A percentile compares a stretch with the other conserved stretches of the same genome.
phyloP scores from a whole-genome alignment of 768 basidiomycete species.

The Sporobolomyces pararoseus region DNA sequence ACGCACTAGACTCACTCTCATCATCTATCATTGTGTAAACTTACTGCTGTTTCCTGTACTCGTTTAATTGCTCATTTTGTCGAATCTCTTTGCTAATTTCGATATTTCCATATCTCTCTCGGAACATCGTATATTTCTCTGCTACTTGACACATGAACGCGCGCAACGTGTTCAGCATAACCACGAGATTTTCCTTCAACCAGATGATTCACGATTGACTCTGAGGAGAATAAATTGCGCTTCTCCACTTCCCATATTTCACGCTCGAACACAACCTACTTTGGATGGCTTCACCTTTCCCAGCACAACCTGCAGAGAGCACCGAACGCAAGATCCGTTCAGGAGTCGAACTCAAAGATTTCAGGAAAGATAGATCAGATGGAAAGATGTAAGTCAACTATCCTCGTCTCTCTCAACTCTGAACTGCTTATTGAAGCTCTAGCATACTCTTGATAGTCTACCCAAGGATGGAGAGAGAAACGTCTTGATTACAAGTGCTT shows the following conservation, averaged over 20 bases:
- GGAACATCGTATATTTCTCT: too few species aligned
- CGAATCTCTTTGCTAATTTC: not conserved
- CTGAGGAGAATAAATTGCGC: too few species aligned
- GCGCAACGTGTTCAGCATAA: too few species aligned
- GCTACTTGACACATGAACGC: too few species aligned
- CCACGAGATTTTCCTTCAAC: too few species aligned
- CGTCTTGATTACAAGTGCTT: constrained; percentile 84
- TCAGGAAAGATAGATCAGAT: constrained; percentile 21
- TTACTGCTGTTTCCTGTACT: not conserved
- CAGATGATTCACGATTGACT: too few species aligned
- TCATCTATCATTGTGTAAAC: not conserved
- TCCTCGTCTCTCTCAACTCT: not conserved
- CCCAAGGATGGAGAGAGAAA: constrained; percentile 85
- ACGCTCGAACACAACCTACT: too few species aligned
- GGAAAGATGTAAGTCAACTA: constrained; percentile 40
- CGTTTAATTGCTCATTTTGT: not conserved
- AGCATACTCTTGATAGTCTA: constrained; percentile 56
- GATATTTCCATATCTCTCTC: too few species aligned
- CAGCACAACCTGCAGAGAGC: constrained; percentile 5
- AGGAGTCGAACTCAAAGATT: constrained; percentile 34
- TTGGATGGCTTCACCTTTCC: constrained; percentile 41
- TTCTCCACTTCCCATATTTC: too few species aligned
- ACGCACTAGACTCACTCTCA: too few species aligned
- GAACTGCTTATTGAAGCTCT: not conserved
- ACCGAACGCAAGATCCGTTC: constrained; percentile 26